A percentile compares a stretch with the other conserved stretches of the same genome.
phyloP scores from a whole-genome alignment of 495 filamentous ascomycete species.

The Lasiosphaeris hirsuta region DNA sequence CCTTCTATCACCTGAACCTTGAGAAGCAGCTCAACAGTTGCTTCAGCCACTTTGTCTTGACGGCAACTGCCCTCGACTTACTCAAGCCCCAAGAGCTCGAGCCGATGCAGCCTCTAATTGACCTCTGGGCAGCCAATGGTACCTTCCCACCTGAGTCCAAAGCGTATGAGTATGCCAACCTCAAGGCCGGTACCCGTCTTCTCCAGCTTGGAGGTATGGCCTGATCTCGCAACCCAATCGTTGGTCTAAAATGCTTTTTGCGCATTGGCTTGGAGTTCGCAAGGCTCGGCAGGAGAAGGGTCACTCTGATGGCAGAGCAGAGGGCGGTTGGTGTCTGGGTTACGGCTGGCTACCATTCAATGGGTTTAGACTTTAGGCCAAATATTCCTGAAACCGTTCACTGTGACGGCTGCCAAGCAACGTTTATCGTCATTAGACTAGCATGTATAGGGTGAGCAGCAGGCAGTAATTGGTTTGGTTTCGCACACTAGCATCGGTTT shows the following conservation, averaged over 20 bases:
- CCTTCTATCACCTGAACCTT: slow-evolving; percentile 78
- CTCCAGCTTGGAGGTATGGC: slow-evolving; percentile 42
- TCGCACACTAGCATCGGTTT: too few species aligned
- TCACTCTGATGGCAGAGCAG: too few species aligned
- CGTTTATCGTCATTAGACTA: too few species aligned
- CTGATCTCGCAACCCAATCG: slow-evolving; percentile 7
- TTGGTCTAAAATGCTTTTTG: neutral
- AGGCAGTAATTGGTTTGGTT: too few species aligned
- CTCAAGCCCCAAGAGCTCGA: slow-evolving; percentile 80
- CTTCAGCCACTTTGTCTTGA: slow-evolving; percentile 89
- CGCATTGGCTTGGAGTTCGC: neutral
- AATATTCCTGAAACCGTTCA: too few species aligned
- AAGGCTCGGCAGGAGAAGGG: too few species aligned
- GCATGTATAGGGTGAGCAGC: too few species aligned
- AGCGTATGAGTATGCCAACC: slow-evolving; percentile 54
- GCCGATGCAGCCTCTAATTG: slow-evolving; percentile 90
- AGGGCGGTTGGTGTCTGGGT: too few species aligned
- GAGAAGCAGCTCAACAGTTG: slow-evolving; percentile 90
- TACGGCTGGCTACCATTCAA: too few species aligned
- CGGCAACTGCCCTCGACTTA: slow-evolving; percentile 79
- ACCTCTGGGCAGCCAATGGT: slow-evolving; percentile 82
- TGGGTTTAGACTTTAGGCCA: too few species aligned
- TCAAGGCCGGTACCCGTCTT: slow-evolving; percentile 42
- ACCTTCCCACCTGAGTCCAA: slow-evolving; percentile 71
- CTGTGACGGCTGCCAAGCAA: too few species aligned